Percentiles rank a stretch among this genome's conserved stretches.
Evolutionary conservation across 2,329 filamentous ascomycete species (phyloP).

Genomic region (Elsinoe perseae): DNA sequence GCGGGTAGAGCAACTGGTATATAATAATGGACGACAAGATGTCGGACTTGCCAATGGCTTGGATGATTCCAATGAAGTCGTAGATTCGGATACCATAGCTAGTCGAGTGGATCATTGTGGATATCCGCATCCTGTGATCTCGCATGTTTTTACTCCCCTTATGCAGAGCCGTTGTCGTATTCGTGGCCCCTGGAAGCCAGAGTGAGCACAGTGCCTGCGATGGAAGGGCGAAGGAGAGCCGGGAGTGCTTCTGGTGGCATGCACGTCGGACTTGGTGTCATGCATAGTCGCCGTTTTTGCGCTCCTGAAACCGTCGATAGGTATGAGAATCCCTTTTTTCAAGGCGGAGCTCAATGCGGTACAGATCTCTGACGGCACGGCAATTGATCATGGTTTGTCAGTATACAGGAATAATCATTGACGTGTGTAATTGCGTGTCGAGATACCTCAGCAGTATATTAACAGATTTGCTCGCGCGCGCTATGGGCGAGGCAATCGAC

Average conservation of each 20-base stretch:
- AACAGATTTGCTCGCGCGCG: too few relatives aligned
- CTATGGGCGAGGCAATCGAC: too few relatives aligned
- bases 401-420: neutral
- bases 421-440: too few relatives aligned
- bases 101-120: constrained; percentile 3
- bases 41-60: neutral
- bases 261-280: neutral
- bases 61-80: neutral
- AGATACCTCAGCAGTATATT: too few relatives aligned
- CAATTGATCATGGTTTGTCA: neutral
- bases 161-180: constrained; percentile 14
- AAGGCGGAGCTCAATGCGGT: neutral
- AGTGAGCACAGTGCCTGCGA: neutral
- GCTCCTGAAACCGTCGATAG: constrained; percentile 14
- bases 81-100: neutral
- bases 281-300: constrained; percentile 9
- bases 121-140: neutral
- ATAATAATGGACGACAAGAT: constrained; percentile 1
- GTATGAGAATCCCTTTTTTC: neutral
- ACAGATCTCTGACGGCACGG: neutral
- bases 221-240: neutral
- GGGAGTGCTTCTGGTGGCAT: constrained; percentile 6
- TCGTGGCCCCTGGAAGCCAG: constrained; percentile 7
- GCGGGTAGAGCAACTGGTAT: neutral
- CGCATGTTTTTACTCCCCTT: constrained; percentile 9